phyloP scores from a whole-genome alignment of 2,329 filamentous ascomycete genomes.

The Colletotrichum australisinense region DNA sequence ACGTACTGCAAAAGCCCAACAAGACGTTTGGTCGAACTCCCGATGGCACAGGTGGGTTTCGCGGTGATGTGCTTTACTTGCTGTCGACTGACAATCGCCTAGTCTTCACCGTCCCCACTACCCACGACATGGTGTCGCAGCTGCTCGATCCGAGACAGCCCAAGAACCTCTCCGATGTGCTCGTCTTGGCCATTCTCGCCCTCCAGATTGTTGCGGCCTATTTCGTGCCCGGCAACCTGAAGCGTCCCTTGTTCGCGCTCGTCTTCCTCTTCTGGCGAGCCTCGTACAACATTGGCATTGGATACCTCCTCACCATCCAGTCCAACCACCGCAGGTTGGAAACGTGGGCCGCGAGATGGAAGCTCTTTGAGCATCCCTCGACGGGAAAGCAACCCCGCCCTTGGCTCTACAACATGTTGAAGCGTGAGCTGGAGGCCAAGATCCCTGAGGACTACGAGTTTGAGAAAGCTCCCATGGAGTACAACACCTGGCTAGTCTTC shows the following conservation, averaged over 20 bases:
- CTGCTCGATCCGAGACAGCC: slow-evolving; percentile 93
- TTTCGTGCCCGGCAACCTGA: slow-evolving; percentile 74
- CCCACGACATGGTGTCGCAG: slow-evolving; percentile 99
- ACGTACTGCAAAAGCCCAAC: slow-evolving; percentile 53
- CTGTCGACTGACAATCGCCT: slow-evolving; percentile 21
- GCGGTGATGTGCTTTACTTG: neutral
- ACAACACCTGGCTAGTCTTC: slow-evolving; percentile 99
- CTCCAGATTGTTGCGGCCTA: slow-evolving; percentile 81
- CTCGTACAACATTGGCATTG: slow-evolving; percentile 94
- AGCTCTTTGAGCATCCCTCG: slow-evolving; percentile 85
- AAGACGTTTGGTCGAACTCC: slow-evolving; percentile 94
- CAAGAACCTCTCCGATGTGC: slow-evolving; percentile 89
- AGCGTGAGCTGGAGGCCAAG: slow-evolving; percentile 92
- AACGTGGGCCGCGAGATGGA: slow-evolving; percentile 86
- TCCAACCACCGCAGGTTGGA: slow-evolving; percentile 90
- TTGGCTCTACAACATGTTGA: slow-evolving; percentile 84
- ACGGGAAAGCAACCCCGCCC: slow-evolving; percentile 87
- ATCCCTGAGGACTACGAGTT: slow-evolving; percentile 95
- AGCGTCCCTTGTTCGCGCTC: slow-evolving; percentile 81
- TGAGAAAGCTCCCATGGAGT: slow-evolving; percentile 92
- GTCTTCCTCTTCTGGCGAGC: slow-evolving; percentile 94
- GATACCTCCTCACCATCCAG: slow-evolving; percentile 87
- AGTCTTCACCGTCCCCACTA: slow-evolving; percentile 97
- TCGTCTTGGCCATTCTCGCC: slow-evolving; percentile 83
- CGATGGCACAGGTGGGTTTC: slow-evolving; percentile 83